Conservation (phyloP, 768 basidiomycete genomes). For the Trametes cingulata region DNA sequence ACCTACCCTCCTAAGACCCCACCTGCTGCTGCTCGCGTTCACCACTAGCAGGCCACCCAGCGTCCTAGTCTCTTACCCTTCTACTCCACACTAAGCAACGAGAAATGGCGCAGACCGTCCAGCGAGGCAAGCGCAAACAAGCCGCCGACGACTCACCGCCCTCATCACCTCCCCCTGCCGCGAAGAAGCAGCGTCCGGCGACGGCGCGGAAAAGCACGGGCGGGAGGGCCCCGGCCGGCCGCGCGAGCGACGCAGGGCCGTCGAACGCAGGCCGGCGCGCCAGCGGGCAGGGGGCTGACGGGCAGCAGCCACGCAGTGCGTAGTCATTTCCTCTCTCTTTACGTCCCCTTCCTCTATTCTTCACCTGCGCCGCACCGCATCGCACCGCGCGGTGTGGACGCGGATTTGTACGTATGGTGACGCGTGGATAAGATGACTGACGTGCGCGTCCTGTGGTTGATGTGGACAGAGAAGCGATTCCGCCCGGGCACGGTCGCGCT, state of each 20-base stretch:
- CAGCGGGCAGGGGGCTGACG: constrained; percentile 16
- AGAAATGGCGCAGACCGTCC: constrained; percentile 72
- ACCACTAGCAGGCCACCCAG: not conserved
- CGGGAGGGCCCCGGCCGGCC: constrained; percentile 48
- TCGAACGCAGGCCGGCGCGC: constrained; percentile 19
- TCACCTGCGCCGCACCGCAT: not conserved
- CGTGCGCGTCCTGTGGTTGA: not conserved
- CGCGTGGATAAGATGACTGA: not conserved
- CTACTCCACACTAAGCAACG: not conserved
- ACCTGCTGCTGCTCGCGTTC: constrained; percentile 1
- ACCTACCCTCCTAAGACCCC: not conserved
- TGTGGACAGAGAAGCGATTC: constrained; percentile 54
- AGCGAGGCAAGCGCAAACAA: constrained; percentile 50
- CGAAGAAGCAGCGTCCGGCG: constrained; percentile 51
- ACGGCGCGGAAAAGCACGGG: constrained; percentile 90
- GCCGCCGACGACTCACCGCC: constrained; percentile 41
- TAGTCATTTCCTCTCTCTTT: not conserved
- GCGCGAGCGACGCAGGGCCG: constrained; percentile 22
- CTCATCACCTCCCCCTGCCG: constrained; percentile 42
- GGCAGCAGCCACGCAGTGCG: constrained; percentile 18
- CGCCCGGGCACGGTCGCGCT: constrained; percentile 90
- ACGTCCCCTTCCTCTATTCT: not conserved
- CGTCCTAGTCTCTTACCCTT: not conserved
- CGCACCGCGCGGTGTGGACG: too few species aligned
- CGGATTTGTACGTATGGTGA: not conserved